A percentile compares a stretch with the other conserved stretches of the same genome.
Evolutionary conservation across 352 stramenopile species (phyloP).

Genomic region (Globisporangium cederbergense): DNA sequence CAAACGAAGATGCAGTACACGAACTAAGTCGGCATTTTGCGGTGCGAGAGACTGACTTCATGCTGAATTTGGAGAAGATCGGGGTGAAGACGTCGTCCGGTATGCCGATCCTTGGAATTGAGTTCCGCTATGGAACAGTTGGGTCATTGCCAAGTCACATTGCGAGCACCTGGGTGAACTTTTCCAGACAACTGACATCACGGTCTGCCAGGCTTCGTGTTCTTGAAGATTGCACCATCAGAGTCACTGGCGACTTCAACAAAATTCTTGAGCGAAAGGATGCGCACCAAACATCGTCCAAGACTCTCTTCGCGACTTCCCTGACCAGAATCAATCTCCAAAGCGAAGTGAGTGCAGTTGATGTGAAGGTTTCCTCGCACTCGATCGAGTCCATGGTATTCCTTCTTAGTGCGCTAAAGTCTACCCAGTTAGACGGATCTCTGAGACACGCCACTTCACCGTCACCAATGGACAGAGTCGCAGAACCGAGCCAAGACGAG

Average conservation of each 20-base stretch:
- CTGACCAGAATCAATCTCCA: slow-evolving; percentile 33
- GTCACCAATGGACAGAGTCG: not conserved
- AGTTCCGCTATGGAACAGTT: slow-evolving; percentile 35
- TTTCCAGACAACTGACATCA: slow-evolving; percentile 36
- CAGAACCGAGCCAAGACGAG: not conserved
- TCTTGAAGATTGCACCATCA: slow-evolving; percentile 54
- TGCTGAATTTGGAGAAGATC: slow-evolving; percentile 68
- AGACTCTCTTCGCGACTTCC: slow-evolving; percentile 22
- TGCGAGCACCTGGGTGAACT: slow-evolving; percentile 46
- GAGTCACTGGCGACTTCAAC: slow-evolving; percentile 40
- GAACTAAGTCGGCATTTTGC: slow-evolving; percentile 44
- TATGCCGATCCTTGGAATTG: slow-evolving; percentile 33
- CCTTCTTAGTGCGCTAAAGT: slow-evolving; percentile 18
- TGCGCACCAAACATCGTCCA: not conserved
- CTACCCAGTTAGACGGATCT: not conserved
- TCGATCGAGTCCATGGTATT: slow-evolving; percentile 33
- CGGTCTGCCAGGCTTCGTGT: slow-evolving; percentile 44
- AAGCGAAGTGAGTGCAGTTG: slow-evolving; percentile 38
- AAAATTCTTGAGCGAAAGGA: slow-evolving; percentile 34
- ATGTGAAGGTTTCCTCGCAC: slow-evolving; percentile 46
- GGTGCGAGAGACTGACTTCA: slow-evolving; percentile 35
- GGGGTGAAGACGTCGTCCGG: slow-evolving; percentile 40
- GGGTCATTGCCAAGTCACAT: slow-evolving; percentile 35
- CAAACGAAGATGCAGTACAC: slow-evolving; percentile 22
- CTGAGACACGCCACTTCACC: not conserved